Base-by-base conservation (phyloP, 2,329 filamentous ascomycete species). In the Aspergillus cejpii region DNA sequence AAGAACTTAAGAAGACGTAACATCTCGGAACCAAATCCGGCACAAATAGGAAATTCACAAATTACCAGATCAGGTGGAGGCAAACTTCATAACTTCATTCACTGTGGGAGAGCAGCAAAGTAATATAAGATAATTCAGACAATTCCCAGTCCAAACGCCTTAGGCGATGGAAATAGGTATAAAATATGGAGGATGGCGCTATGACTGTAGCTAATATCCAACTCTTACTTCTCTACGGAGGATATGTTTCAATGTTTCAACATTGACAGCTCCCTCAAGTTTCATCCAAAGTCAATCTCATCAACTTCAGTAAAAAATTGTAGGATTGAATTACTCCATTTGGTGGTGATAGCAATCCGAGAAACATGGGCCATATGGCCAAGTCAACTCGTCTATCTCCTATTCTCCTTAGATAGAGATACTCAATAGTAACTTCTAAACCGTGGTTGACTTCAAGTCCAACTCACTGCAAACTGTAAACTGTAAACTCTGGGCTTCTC, bases 11-110 rank as follows among this genome's bases (percentile, higher is more conserved):
- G 17, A 48, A 42, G 38, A 44, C 47, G 51, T 45, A 45, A 53
- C 49, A 45, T 37, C 41, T 45, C 45, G 37, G 24, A 39, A 34
- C 39, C 45, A 37, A 44, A 52, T 52, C 49, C 50, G 52, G 50
- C 46, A 21, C 26, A 41, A 38, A 45, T 29, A 40, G 39, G 37
- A 36, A 29, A 39, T 15, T 19, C 15, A n/a, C 10, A 10, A 6
- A 34, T 34, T 34, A 34, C 31, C 31, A 34, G 14, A 34, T 11
- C 8, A 34, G 14, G 31, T 34, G 31, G 31, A 8, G 31, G n/a
- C n/a, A n/a, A n/a, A n/a, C n/a, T n/a, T n/a, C n/a, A n/a, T n/a
- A n/a, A n/a, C n/a, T n/a, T n/a, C n/a, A n/a, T n/a, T n/a, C n/a
- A n/a, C n/a, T n/a, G n/a, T n/a, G n/a, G n/a, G n/a, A n/a, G n/a